Percentiles rank a stretch among this genome's conserved stretches.
Evolutionary conservation across 2,329 filamentous ascomycete species (phyloP).

Genomic region (Alternaria panax): DNA sequence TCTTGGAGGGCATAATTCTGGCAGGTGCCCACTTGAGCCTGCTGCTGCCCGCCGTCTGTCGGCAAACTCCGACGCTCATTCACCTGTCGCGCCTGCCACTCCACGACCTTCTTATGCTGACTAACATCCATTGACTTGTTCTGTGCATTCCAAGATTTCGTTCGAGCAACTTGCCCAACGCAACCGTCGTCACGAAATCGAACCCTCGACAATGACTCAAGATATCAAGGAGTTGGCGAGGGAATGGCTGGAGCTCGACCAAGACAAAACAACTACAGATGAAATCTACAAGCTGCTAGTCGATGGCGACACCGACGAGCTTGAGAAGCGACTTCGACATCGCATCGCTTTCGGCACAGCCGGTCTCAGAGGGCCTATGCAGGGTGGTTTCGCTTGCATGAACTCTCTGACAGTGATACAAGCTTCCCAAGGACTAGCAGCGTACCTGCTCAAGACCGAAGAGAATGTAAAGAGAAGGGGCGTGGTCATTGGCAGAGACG

Average conservation of each 20-base stretch:
- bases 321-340: conserved; percentile 61
- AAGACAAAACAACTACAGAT: conserved; percentile 60
- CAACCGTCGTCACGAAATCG: not conserved
- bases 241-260: conserved; percentile 66
- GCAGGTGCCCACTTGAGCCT: conserved; percentile 15
- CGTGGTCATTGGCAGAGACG: conserved; percentile 69
- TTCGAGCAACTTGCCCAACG: not conserved
- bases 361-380: conserved; percentile 69
- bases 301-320: conserved; percentile 54
- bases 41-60: conserved; percentile 16
- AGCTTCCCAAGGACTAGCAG: conserved; percentile 70
- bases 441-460: conserved; percentile 61
- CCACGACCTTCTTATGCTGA: conserved; percentile 6
- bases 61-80: conserved; percentile 36
- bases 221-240: conserved; percentile 56
- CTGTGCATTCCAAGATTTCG: not conserved
- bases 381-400: conserved; percentile 69
- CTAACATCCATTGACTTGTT: not conserved
- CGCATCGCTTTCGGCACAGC: conserved; percentile 70
- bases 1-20: conserved; percentile 5
- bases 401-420: conserved; percentile 67
- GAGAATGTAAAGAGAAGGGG: conserved; percentile 54
- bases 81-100: conserved; percentile 14
- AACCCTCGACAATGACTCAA: conserved; percentile 34
- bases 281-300: conserved; percentile 63